A percentile compares a stretch with the other conserved stretches of the same genome.
These are phyloP conservation scores for Canavalia gladiata DNA, from an alignment of 306 rosid species.

Conservation along the genomic window DNA sequence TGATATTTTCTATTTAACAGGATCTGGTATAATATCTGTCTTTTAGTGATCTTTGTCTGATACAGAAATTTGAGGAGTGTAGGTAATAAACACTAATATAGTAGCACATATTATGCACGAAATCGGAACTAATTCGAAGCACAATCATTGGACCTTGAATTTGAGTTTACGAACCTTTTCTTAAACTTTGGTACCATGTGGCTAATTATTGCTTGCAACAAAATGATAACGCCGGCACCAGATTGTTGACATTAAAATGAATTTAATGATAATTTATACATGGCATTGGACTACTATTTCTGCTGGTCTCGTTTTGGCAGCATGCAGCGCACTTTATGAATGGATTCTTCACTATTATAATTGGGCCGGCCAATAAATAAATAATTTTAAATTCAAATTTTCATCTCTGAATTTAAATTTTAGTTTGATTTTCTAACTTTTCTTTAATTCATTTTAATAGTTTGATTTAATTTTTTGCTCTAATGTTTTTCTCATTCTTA, in stretches of 20 bases:
- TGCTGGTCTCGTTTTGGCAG: background rate
- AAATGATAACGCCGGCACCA: background rate
- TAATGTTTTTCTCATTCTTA: too few species aligned
- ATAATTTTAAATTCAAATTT: too few species aligned
- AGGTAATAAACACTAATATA: conserved; percentile 23
- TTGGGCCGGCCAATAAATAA: background rate
- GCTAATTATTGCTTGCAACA: conserved; percentile 13
- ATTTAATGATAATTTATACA: background rate
- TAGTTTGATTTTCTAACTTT: too few species aligned
- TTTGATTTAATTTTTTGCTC: too few species aligned
- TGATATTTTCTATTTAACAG: background rate
- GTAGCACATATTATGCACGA: background rate
- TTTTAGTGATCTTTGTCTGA: conserved; percentile 40
- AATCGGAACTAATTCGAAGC: background rate
- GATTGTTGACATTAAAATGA: background rate
- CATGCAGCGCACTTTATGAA: background rate
- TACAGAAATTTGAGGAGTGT: conserved; percentile 37
- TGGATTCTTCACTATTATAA: background rate
- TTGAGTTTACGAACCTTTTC: background rate
- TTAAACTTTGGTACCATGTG: background rate
- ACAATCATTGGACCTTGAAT: conserved; percentile 36
- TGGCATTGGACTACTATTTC: background rate
- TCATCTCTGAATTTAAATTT: too few species aligned
- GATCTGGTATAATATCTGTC: conserved; percentile 25
- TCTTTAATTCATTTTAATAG: too few species aligned